A percentile compares a stretch with the other conserved stretches of the same genome.
These are phyloP conservation scores for Agmasoma carcini DNA, from an alignment of 371 early-diverging fungal genomes.

Conservation along the genomic window DNA sequence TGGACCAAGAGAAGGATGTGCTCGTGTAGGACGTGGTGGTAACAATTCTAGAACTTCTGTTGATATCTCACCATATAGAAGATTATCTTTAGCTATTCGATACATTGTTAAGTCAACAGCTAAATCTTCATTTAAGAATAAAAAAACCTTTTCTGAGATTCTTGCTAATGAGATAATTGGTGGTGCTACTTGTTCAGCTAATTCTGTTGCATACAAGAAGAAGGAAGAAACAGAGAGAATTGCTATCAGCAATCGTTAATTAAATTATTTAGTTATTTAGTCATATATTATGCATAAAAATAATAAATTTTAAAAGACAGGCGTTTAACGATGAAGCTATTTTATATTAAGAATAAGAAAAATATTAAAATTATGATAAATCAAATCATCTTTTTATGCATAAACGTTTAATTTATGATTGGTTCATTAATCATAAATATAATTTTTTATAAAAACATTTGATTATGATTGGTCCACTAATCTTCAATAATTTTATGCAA, in stretches of 20 bases:
- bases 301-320: not conserved
- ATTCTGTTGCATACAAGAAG: slow-evolving; percentile 64
- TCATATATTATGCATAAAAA: not conserved
- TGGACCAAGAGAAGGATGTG: slow-evolving; percentile 98
- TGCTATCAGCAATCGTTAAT: slow-evolving; percentile 74
- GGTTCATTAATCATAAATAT: no score
- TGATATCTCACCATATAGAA: slow-evolving; percentile 94
- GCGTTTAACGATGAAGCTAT: not conserved
- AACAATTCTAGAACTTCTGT: slow-evolving; percentile 99
- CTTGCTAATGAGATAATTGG: slow-evolving; percentile 99
- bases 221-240: slow-evolving; percentile 99
- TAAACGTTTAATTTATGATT: no score
- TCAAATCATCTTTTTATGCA: no score
- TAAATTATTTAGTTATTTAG: slow-evolving; percentile 20
- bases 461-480: no score
- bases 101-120: slow-evolving; percentile 83
- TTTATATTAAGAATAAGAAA: not conserved
- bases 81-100: slow-evolving; percentile 90
- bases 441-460: no score
- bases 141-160: slow-evolving; percentile 97
- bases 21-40: slow-evolving; percentile 96
- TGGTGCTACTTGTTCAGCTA: slow-evolving; percentile 60
- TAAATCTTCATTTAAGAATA: slow-evolving; percentile 73
- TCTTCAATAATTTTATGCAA: no score
- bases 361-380: no score